Evolutionary conservation across 768 basidiomycete species (phyloP), one percentile per base, ranked within the genome.

Genomic region (Pisolithus tinctorius): DNA sequence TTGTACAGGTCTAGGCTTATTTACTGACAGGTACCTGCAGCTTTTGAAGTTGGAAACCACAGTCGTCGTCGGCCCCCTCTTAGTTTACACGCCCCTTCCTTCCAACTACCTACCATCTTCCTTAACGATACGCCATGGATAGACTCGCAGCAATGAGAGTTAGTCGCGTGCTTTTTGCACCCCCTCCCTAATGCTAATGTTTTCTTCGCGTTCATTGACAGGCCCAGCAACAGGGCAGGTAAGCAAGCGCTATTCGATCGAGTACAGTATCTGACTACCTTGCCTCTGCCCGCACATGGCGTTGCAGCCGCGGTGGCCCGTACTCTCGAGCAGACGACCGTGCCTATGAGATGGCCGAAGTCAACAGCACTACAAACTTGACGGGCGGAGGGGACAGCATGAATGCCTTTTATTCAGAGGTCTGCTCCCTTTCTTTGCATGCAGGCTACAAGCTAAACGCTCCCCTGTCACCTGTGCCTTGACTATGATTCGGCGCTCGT

Each of bases 121-220:
- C 1, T 50, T 90, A 84, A 88, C 92, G 65, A 64, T 52, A 45
- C 30, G 59, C 51, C 58, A 83, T 92, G 80, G 91, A 94, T 74
- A 82, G 92, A 77, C 79, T 94, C 58, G 91, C 88, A 61, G 88
- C 86, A 56, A 81, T 88, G 82, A 81, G 88, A 73, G 88, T 88
- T 53, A 52, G 82, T 66, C 3, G 30, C 31, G 37, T 17, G 13
- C 37, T 26, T 38, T 3, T 14, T 30, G 9, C 47, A 42, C 0
- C 6, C 17, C 4, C 29, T 47, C 23, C 13, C 13, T 27, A 44
- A 9, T 43, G 34, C 57, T 64, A 30, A 63, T 3, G 43, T 8
- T 34, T 36, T 25, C 20, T 34, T 29, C 23, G n/a, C 39, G 25
- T 42, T 51, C 13, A 13, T 34, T 11, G 34, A 26, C 56, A 87